These are phyloP conservation scores for Hyphopichia buzzinii DNA, from an alignment of 1,139 yeast genomes.

Conservation along the genomic window DNA sequence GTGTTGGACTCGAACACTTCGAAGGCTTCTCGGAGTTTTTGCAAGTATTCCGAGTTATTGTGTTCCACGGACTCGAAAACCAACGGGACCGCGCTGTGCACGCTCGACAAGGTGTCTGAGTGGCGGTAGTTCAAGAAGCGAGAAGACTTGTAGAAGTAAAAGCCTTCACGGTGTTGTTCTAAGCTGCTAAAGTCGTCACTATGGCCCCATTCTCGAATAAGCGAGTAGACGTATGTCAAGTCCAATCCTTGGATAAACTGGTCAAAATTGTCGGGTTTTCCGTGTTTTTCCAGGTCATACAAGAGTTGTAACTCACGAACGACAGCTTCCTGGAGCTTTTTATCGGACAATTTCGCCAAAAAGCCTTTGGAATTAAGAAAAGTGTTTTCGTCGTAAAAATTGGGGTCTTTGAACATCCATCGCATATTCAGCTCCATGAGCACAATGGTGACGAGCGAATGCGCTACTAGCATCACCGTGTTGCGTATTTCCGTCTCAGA, in stretches of 20 bases:
- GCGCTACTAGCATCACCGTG: constrained; percentile 17
- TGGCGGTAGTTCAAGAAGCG: constrained; percentile 31
- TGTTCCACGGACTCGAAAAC: constrained; percentile 14
- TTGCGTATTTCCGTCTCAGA: constrained; percentile 17
- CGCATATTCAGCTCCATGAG: constrained; percentile 26
- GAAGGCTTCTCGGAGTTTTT: constrained; percentile 16
- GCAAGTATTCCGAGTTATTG: constrained; percentile 20
- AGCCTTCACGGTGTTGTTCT: constrained; percentile 19
- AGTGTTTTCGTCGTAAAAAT: neutral
- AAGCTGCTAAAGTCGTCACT: constrained; percentile 20
- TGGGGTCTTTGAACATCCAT: constrained; percentile 2
- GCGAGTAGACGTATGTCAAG: constrained; percentile 6
- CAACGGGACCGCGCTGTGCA: constrained; percentile 15
- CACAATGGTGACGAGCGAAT: constrained; percentile 18
- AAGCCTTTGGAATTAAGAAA: neutral
- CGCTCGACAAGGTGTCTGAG: constrained; percentile 20
- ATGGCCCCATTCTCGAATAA: constrained; percentile 13
- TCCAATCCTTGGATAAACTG: constrained; percentile 17
- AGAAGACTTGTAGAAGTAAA: constrained; percentile 28
- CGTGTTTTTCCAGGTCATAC: constrained; percentile 11
- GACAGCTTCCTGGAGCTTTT: neutral
- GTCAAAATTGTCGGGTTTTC: constrained; percentile 14
- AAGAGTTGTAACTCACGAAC: constrained; percentile 4
- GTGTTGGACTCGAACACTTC: constrained; percentile 12
- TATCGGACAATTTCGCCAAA: neutral